Percentiles rank a stretch among this genome's conserved stretches.
Evolutionary conservation across 805 yeast species (phyloP).

Genomic region (Saccharomycopsis sp.): DNA sequence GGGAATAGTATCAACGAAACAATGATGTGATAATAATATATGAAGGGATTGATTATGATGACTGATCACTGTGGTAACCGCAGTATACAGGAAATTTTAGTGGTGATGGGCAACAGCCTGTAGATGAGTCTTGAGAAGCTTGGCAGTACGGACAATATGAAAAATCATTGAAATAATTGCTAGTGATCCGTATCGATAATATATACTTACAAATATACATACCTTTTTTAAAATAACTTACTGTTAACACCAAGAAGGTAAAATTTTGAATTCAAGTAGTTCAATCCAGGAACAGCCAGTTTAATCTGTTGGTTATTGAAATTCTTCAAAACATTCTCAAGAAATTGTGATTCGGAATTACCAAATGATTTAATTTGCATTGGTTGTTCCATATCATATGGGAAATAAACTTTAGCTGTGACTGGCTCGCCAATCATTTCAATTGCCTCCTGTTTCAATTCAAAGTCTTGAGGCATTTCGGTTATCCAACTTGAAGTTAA

Average conservation of each 20-base stretch:
- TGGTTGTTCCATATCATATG: background rate
- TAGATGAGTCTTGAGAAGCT: too few relatives aligned
- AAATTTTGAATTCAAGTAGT: conserved; percentile 7
- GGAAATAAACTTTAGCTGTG: background rate
- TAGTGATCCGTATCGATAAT: too few relatives aligned
- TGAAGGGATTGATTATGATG: too few relatives aligned
- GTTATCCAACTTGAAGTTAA: background rate
- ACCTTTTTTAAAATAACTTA: too few relatives aligned
- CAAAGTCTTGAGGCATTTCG: background rate
- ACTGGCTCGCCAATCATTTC: background rate
- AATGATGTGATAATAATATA: too few relatives aligned
- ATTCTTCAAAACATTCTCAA: background rate
- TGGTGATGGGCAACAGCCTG: too few relatives aligned
- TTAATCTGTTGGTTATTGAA: background rate
- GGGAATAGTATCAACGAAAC: too few relatives aligned
- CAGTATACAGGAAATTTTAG: too few relatives aligned
- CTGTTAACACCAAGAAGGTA: background rate
- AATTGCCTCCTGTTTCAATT: background rate
- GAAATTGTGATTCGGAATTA: background rate
- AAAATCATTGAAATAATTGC: too few relatives aligned
- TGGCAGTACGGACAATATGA: too few relatives aligned
- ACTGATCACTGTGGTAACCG: too few relatives aligned
- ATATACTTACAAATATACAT: too few relatives aligned
- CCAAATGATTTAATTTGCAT: background rate
- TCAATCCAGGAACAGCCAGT: conserved; percentile 2